phyloP scores from a whole-genome alignment of 2,329 filamentous ascomycete species.

The Fusarium veterinarium region DNA sequence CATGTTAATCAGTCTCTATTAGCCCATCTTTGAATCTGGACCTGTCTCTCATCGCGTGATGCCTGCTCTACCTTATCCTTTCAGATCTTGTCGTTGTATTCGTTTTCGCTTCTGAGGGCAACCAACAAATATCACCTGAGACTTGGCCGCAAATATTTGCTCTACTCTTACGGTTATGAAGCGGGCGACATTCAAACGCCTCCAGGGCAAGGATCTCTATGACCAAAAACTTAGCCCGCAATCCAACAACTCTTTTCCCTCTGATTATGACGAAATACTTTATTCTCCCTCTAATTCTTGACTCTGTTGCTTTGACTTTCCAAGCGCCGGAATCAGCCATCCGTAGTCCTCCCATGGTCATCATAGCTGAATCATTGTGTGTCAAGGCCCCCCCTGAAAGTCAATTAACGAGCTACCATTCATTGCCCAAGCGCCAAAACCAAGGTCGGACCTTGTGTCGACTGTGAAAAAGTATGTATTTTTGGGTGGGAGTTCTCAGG shows the following conservation, averaged over 20 bases:
- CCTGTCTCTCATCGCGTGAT: conserved; percentile 8
- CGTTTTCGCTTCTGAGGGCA: conserved; percentile 10
- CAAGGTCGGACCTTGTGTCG: conserved; percentile 13
- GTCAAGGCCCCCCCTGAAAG: conserved; percentile 28
- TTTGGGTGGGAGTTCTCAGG: background rate
- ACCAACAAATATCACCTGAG: background rate
- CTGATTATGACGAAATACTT: background rate
- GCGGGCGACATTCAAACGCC: conserved; percentile 13
- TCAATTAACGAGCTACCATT: conserved; percentile 13
- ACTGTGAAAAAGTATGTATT: background rate
- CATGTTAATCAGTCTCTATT: conserved; percentile 27
- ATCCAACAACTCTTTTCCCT: conserved; percentile 3
- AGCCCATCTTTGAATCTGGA: conserved; percentile 16
- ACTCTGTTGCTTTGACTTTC: background rate
- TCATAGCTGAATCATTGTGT: conserved; percentile 19
- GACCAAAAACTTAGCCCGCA: conserved; percentile 16
- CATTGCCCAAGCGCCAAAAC: conserved; percentile 1
- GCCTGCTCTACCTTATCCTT: background rate
- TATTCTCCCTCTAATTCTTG: background rate
- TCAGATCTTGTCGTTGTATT: background rate
- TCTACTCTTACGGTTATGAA: conserved; percentile 12
- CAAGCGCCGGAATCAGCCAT: conserved; percentile 13
- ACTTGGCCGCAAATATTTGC: conserved; percentile 2
- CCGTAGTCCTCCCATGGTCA: conserved; percentile 18
- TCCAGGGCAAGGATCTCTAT: background rate